Evolutionary conservation across 176 grass and related monocot species (phyloP), one percentile per base, ranked within the genome.

Genomic region (Aegilops bicornis): DNA sequence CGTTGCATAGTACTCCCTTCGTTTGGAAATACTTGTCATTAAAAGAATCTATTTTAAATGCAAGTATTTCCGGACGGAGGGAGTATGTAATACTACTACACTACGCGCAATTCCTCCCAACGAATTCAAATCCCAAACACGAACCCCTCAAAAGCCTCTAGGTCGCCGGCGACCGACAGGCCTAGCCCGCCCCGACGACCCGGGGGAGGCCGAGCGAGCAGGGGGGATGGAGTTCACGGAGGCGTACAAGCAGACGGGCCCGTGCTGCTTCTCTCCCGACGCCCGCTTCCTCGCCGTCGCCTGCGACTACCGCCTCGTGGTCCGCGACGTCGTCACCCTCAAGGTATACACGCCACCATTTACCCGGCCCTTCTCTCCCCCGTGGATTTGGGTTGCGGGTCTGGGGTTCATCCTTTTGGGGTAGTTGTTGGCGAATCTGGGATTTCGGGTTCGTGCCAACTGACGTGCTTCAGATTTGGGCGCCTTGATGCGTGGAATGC

Each of bases 181-280:
- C n/a, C 59, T 27, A 42, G 3, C 78, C 70, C 81, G 42, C 45
- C 69, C 58, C 25, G 12, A 19, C 30, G 22, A 85, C 71, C 71
- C 9, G 36, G 63, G 84, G 61, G 77, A 64, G 84, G 36, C 17
- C 12, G n/a, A 23, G 62, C 8, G 63, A 87, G 16, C 19, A 76
- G 66, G n/a, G 25, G 80, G 60, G 27, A 98, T 98, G 96, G 93
- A 98, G 76, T 94, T 98, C 85, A 87, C 96, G 33, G 97, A 99
- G 39, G 76, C 92, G 82, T 96, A 85, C 92, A 99, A 96, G 83
- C 92, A 99, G 52, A 92, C 94, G 68, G 97, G 97, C 24, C 90
- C 94, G 23, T 92, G 89, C 64, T 93, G 89, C 84, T 99, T 99
- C 97, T 99, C 97, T 17, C 97, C 97, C 47, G 75, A 99, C 64